Evolutionary conservation across 106 monocot species (phyloP).

Genomic region (Ottelia alismoides): DNA sequence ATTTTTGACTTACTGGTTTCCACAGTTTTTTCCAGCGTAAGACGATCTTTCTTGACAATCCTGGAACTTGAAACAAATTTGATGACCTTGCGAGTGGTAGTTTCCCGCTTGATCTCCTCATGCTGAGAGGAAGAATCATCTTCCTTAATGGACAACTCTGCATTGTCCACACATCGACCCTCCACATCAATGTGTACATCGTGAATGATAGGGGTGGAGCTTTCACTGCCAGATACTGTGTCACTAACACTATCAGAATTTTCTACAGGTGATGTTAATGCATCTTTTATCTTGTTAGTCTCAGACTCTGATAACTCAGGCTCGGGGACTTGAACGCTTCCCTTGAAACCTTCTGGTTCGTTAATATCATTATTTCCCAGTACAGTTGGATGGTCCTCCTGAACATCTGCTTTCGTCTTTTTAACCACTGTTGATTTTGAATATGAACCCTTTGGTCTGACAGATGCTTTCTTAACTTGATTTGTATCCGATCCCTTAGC

Average conservation of each 20-base stretch:
- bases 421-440: too few species aligned
- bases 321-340: neutral
- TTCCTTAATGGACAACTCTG: neutral
- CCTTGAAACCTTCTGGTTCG: too few species aligned
- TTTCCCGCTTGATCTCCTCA: neutral
- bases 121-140: neutral
- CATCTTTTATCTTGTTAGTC: neutral
- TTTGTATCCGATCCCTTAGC: too few species aligned
- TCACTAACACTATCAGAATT: conserved; percentile 2
- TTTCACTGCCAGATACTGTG: too few species aligned
- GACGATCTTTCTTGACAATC: neutral
- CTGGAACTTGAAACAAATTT: neutral
- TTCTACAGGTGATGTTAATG: neutral
- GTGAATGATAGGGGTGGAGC: too few species aligned
- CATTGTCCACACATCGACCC: neutral
- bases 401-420: too few species aligned
- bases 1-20: too few species aligned
- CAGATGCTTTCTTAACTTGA: neutral
- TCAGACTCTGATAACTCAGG: neutral
- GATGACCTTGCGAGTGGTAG: neutral
- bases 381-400: too few species aligned
- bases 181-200: conserved; percentile 3
- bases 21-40: too few species aligned
- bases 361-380: too few species aligned
- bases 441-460: too few species aligned